A percentile compares a stretch with the other conserved stretches of the same genome.
Conservation (phyloP, 768 basidiomycete species). For the Psilocybe cyanescens region DNA sequence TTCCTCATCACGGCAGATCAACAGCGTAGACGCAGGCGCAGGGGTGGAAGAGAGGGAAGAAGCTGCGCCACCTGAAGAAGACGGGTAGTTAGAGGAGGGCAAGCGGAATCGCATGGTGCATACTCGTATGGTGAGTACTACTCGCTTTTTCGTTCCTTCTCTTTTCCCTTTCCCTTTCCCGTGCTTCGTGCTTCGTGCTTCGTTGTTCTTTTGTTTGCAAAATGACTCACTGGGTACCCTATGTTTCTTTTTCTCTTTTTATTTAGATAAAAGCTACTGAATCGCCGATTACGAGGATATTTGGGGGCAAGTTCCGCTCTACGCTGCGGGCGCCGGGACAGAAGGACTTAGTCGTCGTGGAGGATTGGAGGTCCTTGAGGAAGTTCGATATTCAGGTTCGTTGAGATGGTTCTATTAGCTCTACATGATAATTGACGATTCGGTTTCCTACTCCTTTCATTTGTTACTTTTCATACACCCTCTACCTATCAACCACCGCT, state of each 20-base stretch:
- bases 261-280: constrained; percentile 75
- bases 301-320: constrained; percentile 91
- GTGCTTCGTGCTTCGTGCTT: constrained; percentile 29
- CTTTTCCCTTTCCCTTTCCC: too few species aligned
- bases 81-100: constrained; percentile 94
- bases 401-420: background rate
- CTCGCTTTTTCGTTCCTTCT: too few species aligned
- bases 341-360: constrained; percentile 85
- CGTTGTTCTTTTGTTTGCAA: background rate
- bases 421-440: background rate
- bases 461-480: too few species aligned
- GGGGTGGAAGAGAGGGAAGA: constrained; percentile 49
- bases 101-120: constrained; percentile 80
- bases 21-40: constrained; percentile 2
- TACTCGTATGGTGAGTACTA: constrained; percentile 69
- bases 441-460: background rate
- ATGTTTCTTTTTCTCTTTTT: background rate
- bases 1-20: constrained; percentile 26
- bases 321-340: constrained; percentile 80
- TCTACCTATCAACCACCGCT: too few species aligned
- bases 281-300: constrained; percentile 89
- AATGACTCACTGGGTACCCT: background rate
- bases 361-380: constrained; percentile 91
- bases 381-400: constrained; percentile 86
- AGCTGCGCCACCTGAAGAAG: constrained; percentile 49